Percentiles rank a stretch among this genome's conserved stretches.
These are phyloP conservation scores for Cokeromyces recurvatus DNA, from an alignment of 371 early-diverging fungal genomes.

Conservation along the genomic window DNA sequence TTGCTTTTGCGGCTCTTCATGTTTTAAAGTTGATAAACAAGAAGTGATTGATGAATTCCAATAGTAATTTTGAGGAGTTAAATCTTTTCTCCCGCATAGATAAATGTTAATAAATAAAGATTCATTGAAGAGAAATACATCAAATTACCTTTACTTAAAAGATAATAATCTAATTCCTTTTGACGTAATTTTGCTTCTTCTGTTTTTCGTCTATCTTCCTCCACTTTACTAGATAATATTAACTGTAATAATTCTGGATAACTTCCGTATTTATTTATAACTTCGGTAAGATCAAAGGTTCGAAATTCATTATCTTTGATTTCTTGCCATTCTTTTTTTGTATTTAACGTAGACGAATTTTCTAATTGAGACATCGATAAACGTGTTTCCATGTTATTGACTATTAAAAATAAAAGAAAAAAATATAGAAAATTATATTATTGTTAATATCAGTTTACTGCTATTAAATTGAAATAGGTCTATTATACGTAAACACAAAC, in stretches of 20 bases:
- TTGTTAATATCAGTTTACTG: too few species aligned
- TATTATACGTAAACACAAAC: too few species aligned
- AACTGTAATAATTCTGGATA: conserved; percentile 42
- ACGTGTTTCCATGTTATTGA: not conserved
- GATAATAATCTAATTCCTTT: conserved; percentile 30
- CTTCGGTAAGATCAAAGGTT: conserved; percentile 28
- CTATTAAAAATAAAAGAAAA: too few species aligned
- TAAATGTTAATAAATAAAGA: too few species aligned
- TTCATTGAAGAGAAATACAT: not conserved
- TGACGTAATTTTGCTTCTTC: conserved; percentile 45
- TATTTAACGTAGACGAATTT: not conserved
- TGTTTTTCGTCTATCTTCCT: conserved; percentile 45
- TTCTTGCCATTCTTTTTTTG: not conserved
- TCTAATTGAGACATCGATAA: not conserved
- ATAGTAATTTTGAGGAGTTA: too few species aligned
- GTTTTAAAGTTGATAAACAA: not conserved
- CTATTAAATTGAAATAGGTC: too few species aligned
- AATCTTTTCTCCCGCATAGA: too few species aligned
- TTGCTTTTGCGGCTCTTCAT: too few species aligned
- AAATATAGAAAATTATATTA: too few species aligned
- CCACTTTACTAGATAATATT: conserved; percentile 43
- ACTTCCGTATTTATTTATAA: conserved; percentile 29
- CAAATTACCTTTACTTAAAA: conserved; percentile 5
- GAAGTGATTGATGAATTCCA: too few species aligned
- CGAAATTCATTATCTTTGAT: too few species aligned